phyloP scores from a whole-genome alignment of 129 eudicot species.

The Daucus carota region DNA sequence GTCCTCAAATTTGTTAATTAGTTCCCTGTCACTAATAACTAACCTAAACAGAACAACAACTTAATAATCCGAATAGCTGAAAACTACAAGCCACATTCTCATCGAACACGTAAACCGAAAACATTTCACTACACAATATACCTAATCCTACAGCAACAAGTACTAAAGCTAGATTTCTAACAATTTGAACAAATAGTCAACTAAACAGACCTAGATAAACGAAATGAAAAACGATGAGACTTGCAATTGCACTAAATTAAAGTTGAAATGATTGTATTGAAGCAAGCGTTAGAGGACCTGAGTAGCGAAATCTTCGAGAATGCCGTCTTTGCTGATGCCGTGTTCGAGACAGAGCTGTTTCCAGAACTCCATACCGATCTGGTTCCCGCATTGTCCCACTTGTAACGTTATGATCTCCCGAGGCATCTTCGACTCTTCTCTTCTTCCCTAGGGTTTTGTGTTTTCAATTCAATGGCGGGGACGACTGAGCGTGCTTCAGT shows the following conservation, averaged over 20 bases:
- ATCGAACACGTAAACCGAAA: neutral
- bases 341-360: slow-evolving; percentile 96
- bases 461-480: neutral
- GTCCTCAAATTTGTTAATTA: neutral
- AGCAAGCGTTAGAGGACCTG: slow-evolving; percentile 42
- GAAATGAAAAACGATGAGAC: neutral
- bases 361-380: slow-evolving; percentile 99
- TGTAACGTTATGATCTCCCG: slow-evolving; percentile 89
- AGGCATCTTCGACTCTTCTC: slow-evolving; percentile 57
- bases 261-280: too few species aligned
- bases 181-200: neutral
- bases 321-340: slow-evolving; percentile 95
- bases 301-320: slow-evolving; percentile 97
- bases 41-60: neutral
- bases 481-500: neutral
- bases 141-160: neutral
- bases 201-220: neutral
- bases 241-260: neutral
- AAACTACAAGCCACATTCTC: neutral
- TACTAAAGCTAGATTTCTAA: neutral
- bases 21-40: neutral
- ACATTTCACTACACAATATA: neutral
- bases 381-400: slow-evolving; percentile 99
- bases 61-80: neutral
- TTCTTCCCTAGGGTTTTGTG: neutral